Base-by-base conservation (phyloP, 1,284 basidiomycete species). In the Nidula niveotomentosa region DNA sequence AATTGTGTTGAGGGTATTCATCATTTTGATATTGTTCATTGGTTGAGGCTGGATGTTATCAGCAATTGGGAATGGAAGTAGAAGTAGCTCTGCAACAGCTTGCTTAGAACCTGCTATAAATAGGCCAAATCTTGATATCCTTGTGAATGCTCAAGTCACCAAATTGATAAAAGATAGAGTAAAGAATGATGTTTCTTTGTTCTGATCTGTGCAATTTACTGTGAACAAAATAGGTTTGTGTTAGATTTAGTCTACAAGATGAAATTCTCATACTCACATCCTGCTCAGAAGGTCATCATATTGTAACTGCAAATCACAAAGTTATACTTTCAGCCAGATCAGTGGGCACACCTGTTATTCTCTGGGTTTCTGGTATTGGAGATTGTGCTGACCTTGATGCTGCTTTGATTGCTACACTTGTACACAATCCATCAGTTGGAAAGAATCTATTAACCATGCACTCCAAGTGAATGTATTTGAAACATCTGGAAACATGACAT, bases 141-240 rank as follows among this genome's bases (percentile, higher is more conserved):
- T 76, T 1, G 55, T 76, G 12, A 63, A 73, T 37, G 68, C 71
- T 6, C 66, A 65, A 33, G 76, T 72, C 6, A 72, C 70, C 0
- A 62, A 66, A 47, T 49, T 74, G 2, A 17, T 70, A 10, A 57
- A 61, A 10, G 59, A 64, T 12, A 56, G 60, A 35, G 48, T 18
- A 13, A 41, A 48, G 13, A 23, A 56, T 1, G 53, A 56, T 23
- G 3, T 35, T 12, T 8, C 48, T 8, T 33, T 9, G 13, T 49
- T 49, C 35, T 9, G 13, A 66, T 72, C 45, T 62, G 71, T 46
- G 62, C 61, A 17, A 54, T 60, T 43, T 51, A 53, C 17, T 30
- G 56, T 5, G 51, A 53, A 46, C 60, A 68, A 70, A 15, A 41
- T 8, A 17, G 39, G 13, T 13, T 6, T 8, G 6, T 41, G 7